Conservation (phyloP, 1,139 yeast species). For the Blastobotrys aristatus region DNA sequence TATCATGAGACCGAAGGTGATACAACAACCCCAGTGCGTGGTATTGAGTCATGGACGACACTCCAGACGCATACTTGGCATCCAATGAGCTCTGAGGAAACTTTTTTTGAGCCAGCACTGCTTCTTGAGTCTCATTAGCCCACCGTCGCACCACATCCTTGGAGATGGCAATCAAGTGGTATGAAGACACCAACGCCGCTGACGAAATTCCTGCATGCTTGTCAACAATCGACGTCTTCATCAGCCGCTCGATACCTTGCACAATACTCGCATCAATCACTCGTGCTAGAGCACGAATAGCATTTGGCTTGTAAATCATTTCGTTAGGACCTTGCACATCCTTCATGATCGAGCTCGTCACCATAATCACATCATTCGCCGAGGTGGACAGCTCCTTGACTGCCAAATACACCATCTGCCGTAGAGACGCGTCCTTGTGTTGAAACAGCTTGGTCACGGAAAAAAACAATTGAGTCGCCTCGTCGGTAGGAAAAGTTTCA, state of each 20-base stretch:
- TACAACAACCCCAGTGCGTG: constrained; percentile 92
- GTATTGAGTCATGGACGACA: constrained; percentile 78
- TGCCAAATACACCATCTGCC: constrained; percentile 91
- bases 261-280: constrained; percentile 91
- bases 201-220: constrained; percentile 82
- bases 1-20: constrained; percentile 83
- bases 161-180: constrained; percentile 83
- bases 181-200: constrained; percentile 88
- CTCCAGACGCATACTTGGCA: constrained; percentile 40
- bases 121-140: constrained; percentile 89
- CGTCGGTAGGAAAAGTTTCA: constrained; percentile 80
- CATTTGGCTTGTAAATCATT: constrained; percentile 83
- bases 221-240: constrained; percentile 91
- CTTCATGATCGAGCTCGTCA: constrained; percentile 95
- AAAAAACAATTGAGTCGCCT: constrained; percentile 89
- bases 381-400: constrained; percentile 82
- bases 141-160: constrained; percentile 90
- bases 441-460: constrained; percentile 92
- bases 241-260: constrained; percentile 87
- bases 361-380: constrained; percentile 94
- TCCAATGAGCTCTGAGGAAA: constrained; percentile 43
- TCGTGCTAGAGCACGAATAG: constrained; percentile 84
- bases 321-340: constrained; percentile 86
- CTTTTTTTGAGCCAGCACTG: constrained; percentile 63
- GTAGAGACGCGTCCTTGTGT: constrained; percentile 81